Conservation (phyloP, 2,329 filamentous ascomycete genomes). For the Aspergillus sp. region DNA sequence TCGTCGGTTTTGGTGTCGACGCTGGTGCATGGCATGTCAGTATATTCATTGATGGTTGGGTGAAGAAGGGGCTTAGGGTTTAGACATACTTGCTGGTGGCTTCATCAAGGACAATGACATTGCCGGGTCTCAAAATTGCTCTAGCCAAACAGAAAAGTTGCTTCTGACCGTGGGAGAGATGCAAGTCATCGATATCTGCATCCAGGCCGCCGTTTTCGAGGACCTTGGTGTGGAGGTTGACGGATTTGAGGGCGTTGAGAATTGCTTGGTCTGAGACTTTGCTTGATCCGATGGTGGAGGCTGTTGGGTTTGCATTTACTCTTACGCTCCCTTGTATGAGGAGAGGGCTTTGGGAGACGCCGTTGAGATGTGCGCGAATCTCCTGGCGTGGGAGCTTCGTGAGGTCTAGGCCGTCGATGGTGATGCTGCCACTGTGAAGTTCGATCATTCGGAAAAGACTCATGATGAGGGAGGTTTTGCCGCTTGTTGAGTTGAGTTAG, state of each 20-base stretch:
- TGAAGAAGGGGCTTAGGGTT: neutral
- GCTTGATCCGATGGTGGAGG: slow-evolving; percentile 11
- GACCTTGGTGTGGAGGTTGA: slow-evolving; percentile 39
- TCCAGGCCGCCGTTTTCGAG: slow-evolving; percentile 41
- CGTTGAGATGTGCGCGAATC: slow-evolving; percentile 43
- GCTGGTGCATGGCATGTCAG: slow-evolving; percentile 31
- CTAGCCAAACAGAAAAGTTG: slow-evolving; percentile 65
- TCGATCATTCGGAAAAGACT: slow-evolving; percentile 46
- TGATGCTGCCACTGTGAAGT: slow-evolving; percentile 39
- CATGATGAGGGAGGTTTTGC: slow-evolving; percentile 45
- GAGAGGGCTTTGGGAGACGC: slow-evolving; percentile 46
- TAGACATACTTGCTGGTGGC: slow-evolving; percentile 22
- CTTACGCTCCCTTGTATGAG: slow-evolving; percentile 43
- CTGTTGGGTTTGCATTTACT: slow-evolving; percentile 41
- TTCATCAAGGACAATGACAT: slow-evolving; percentile 48
- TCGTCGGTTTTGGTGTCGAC: slow-evolving; percentile 60
- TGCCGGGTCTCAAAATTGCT: slow-evolving; percentile 53
- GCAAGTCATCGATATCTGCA: slow-evolving; percentile 48
- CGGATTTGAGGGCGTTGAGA: slow-evolving; percentile 36
- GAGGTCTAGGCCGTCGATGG: slow-evolving; percentile 45
- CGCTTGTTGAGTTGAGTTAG: slow-evolving; percentile 25
- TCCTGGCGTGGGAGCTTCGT: slow-evolving; percentile 37
- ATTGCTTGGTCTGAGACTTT: slow-evolving; percentile 32
- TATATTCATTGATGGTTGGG: neutral
- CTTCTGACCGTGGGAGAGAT: slow-evolving; percentile 59